Evolutionary conservation across 163 green algal species (phyloP).

Genomic region (Volvox carteri): DNA sequence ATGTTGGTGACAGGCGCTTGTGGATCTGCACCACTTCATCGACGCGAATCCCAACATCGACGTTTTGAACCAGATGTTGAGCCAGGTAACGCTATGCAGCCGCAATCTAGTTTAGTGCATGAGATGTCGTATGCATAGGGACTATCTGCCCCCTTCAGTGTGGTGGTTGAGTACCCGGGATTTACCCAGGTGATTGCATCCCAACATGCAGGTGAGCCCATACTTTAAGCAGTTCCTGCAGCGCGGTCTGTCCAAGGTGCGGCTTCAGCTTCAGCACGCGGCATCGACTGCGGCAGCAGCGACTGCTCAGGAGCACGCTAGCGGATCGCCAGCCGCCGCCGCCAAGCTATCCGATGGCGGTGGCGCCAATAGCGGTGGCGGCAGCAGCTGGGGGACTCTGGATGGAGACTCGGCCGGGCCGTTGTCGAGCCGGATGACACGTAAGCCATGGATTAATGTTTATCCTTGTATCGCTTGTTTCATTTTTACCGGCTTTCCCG

Average conservation of each 20-base stretch:
- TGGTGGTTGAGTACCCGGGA: too few species aligned
- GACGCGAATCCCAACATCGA: conserved; percentile 75
- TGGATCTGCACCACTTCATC: conserved; percentile 83
- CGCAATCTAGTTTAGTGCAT: too few species aligned
- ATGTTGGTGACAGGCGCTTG: conserved; percentile 72
- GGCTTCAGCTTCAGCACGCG: conserved; percentile 39
- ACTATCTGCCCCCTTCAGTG: too few species aligned
- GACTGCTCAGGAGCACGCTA: neutral
- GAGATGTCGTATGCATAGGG: too few species aligned
- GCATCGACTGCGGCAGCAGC: neutral
- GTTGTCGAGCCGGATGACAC: conserved; percentile 1
- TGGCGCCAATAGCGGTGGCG: conserved; percentile 3
- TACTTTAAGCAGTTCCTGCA: conserved; percentile 53
- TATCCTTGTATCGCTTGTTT: neutral
- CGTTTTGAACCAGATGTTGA: conserved; percentile 52
- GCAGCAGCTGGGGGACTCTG: conserved; percentile 48
- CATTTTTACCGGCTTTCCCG: neutral
- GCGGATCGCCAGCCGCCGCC: neutral
- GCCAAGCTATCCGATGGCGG: conserved; percentile 21
- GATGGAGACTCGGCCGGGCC: conserved; percentile 21
- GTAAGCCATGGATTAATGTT: conserved; percentile 18
- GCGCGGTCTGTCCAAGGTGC: conserved; percentile 51
- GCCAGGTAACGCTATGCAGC: conserved; percentile 21
- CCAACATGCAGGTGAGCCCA: conserved; percentile 28
- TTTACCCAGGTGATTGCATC: neutral